Percentiles rank a stretch among this genome's conserved stretches.
These are phyloP conservation scores for Neolentinus lepideus DNA, from an alignment of 1,284 basidiomycete genomes.

Conservation along the genomic window DNA sequence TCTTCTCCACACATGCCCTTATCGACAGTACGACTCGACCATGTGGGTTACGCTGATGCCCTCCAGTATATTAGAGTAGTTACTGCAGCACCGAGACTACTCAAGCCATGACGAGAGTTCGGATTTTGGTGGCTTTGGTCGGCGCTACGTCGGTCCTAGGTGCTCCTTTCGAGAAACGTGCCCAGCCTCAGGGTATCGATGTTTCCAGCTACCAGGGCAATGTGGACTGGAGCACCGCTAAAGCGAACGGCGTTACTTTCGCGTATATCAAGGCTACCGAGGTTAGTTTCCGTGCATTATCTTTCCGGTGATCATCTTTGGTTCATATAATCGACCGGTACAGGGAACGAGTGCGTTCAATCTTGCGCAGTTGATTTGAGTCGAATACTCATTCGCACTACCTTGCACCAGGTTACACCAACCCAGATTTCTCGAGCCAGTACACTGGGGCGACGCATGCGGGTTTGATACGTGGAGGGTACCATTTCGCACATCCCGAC, in stretches of 20 bases:
- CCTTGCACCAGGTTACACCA: conserved; percentile 22
- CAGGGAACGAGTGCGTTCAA: not conserved
- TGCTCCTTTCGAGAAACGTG: not conserved
- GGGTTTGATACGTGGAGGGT: conserved; percentile 49
- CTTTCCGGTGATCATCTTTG: not conserved
- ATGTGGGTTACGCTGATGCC: too few relatives aligned
- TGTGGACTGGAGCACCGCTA: conserved; percentile 48
- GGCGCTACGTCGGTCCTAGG: not conserved
- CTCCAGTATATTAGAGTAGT: too few relatives aligned
- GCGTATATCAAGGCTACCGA: conserved; percentile 70
- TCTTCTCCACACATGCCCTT: too few relatives aligned
- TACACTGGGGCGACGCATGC: conserved; percentile 49
- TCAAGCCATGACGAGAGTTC: not conserved
- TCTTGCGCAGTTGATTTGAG: not conserved
- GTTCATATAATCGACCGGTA: not conserved
- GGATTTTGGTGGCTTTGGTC: not conserved
- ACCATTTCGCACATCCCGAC: conserved; percentile 56
- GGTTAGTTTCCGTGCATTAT: conserved; percentile 25
- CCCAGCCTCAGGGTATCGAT: conserved; percentile 16
- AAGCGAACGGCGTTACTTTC: conserved; percentile 50
- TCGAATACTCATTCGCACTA: not conserved
- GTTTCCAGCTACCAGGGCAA: conserved; percentile 47
- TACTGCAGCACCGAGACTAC: not conserved
- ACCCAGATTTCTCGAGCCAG: conserved; percentile 38
- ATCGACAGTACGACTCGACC: too few relatives aligned